Base-by-base conservation (phyloP, 768 basidiomycete species). In the Russula emetica region DNA sequence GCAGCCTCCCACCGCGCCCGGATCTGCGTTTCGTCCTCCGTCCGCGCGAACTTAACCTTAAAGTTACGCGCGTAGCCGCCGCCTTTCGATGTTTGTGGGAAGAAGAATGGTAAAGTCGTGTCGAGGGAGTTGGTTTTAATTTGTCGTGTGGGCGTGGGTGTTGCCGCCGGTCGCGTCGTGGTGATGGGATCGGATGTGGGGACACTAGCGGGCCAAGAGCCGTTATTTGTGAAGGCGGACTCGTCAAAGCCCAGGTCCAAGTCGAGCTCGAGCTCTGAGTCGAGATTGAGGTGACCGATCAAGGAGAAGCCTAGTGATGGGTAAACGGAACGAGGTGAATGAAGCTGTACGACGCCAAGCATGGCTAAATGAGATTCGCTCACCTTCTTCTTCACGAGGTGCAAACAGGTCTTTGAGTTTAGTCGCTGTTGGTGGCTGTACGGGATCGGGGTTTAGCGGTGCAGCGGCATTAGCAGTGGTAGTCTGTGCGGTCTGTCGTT, bases 331-430 rank as follows among this genome's bases (percentile, higher is more conserved):
- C 45, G 1, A 14, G 28, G 50, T 58, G 38, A 30, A 28, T 22
- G 32, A 58, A 5, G 22, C 44, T 11, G 20, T 45, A 49, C 45
- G 38, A 16, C 30, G 36, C 36, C 38, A 38, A 3, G 54, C 26
- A 54, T 16, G 20, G 62, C 20, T 50, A 26, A 24, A n/a, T 18
- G 49, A 9, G 0, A 71, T 77, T 22, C 67, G 86, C 77, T n/a
- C 67, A 86, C 88, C 82, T 70, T 86, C 82, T 62, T 85, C 84
- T 66, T 85, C 85, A 24, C 78, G 79, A 0, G 88, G 87, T 20
- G 85, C 85, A 67, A 93, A 92, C 6, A 92, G 76, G 66, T 89
- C 86, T 70, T 89, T 89, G 24, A 93, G 77, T 34, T 78, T 83
- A 9, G 69, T 47, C 13, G 22, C 11, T 22, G 45, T 13, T 6